phyloP scores from a whole-genome alignment of 495 filamentous ascomycete genomes.

The Apiosordaria backusii region DNA sequence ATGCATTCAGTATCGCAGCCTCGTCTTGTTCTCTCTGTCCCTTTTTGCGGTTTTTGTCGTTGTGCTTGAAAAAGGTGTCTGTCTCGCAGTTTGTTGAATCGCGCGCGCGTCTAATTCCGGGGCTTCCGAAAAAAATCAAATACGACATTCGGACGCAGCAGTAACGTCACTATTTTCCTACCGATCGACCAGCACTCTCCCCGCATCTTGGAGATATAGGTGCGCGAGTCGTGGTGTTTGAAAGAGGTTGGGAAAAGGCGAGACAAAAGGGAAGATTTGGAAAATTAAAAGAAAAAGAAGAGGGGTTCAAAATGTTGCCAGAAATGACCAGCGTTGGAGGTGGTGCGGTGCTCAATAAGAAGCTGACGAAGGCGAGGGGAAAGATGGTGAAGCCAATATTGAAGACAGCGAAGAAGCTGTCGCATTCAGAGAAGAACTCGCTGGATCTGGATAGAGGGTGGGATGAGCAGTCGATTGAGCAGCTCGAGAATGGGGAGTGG shows the following conservation, averaged over 20 bases:
- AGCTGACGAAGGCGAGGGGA: conserved; percentile 41
- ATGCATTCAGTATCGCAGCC: background rate
- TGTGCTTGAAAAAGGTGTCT: background rate
- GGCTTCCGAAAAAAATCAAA: background rate
- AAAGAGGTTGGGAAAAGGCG: no score
- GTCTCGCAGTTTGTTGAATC: no score
- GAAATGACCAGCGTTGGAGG: conserved; percentile 39
- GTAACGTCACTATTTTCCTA: background rate
- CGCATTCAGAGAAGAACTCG: conserved; percentile 51
- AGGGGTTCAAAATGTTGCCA: background rate
- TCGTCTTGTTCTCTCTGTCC: background rate
- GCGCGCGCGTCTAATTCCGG: background rate
- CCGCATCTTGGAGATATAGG: background rate
- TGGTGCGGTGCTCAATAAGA: conserved; percentile 25
- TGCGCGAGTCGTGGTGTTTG: no score
- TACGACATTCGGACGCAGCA: background rate
- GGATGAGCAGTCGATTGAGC: conserved; percentile 44
- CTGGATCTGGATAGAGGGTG: conserved; percentile 51
- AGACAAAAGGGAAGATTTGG: background rate
- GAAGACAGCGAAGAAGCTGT: conserved; percentile 52
- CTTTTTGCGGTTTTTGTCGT: background rate
- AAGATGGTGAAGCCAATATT: conserved; percentile 54
- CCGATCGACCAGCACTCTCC: background rate
- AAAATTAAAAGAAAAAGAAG: background rate
- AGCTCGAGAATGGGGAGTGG: conserved; percentile 26